phyloP scores from a whole-genome alignment of 75 land plant genomes.

The Cryptomeria japonica region DNA sequence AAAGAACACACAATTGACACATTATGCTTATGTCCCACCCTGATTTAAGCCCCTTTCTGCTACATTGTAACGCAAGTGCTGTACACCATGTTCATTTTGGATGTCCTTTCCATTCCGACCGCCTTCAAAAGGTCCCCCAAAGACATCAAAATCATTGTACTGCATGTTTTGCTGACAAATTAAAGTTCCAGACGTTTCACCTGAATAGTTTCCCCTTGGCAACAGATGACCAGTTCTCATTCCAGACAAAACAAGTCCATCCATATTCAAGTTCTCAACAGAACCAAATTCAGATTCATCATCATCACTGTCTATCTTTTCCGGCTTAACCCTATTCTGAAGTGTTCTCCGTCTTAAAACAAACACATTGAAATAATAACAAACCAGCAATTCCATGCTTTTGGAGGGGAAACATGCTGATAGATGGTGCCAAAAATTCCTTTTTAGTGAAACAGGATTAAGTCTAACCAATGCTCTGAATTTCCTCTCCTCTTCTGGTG shows the following conservation, averaged over 20 bases:
- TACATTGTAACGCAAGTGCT: not conserved
- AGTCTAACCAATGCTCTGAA: slow-evolving; percentile 45
- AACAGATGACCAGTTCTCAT: not conserved
- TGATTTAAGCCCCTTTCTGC: slow-evolving; percentile 1
- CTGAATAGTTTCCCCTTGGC: slow-evolving; percentile 5
- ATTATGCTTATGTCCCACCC: not conserved
- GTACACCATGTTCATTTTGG: not conserved
- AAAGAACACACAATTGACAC: not conserved
- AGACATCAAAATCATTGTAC: slow-evolving; percentile 8
- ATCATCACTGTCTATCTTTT: slow-evolving; percentile 84
- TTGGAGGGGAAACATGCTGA: slow-evolving; percentile 39
- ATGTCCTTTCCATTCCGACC: not conserved
- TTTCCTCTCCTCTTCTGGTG: slow-evolving; percentile 55
- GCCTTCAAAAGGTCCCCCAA: not conserved
- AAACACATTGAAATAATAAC: slow-evolving; percentile 95
- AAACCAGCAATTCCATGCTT: slow-evolving; percentile 47
- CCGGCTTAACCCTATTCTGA: slow-evolving; percentile 70
- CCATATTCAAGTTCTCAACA: slow-evolving; percentile 6
- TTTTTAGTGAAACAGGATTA: slow-evolving; percentile 32
- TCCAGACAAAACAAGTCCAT: not conserved
- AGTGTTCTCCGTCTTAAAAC: slow-evolving; percentile 64
- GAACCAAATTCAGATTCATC: slow-evolving; percentile 69
- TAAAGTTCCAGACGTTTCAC: not conserved
- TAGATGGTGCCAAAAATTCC: slow-evolving; percentile 62
- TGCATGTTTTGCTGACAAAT: slow-evolving; percentile 14